Conservation (phyloP, 148 eudicot genomes). For the Rhododendron henanense region DNA sequence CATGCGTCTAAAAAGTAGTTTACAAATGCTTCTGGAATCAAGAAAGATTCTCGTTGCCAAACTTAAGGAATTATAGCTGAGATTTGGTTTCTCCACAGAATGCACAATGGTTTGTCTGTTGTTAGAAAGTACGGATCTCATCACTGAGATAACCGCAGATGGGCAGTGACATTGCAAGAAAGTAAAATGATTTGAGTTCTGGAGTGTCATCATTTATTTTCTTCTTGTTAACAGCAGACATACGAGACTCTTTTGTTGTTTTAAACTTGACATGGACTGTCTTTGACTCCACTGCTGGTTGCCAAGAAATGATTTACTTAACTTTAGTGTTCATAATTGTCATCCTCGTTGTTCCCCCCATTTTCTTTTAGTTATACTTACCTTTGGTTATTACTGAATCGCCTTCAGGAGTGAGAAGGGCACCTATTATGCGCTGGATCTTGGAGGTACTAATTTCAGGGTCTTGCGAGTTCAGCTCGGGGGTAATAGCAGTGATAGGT, state of each 20-base stretch:
- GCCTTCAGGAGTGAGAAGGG: constrained; percentile 77
- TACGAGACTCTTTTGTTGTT: background rate
- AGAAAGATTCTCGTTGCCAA: background rate
- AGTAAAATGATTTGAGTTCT: background rate
- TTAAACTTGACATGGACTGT: background rate
- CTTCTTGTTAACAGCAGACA: background rate
- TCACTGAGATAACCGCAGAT: background rate
- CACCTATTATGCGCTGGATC: constrained; percentile 75
- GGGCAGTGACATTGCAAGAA: background rate
- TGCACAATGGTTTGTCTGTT: background rate
- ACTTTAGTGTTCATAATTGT: background rate
- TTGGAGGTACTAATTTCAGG: constrained; percentile 90
- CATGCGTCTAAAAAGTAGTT: background rate
- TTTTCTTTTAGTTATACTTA: background rate
- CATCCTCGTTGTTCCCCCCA: background rate
- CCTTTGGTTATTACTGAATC: background rate
- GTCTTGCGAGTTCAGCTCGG: constrained; percentile 72
- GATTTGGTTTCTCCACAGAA: background rate
- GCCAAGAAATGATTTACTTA: background rate
- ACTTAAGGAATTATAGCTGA: background rate
- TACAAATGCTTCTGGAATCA: background rate
- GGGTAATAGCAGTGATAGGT: constrained; percentile 55
- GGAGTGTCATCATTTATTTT: background rate
- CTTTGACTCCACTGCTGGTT: background rate
- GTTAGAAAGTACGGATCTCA: background rate